phyloP scores from a whole-genome alignment of 169 alveolate species.

The Eimeria nieschulzi region DNA sequence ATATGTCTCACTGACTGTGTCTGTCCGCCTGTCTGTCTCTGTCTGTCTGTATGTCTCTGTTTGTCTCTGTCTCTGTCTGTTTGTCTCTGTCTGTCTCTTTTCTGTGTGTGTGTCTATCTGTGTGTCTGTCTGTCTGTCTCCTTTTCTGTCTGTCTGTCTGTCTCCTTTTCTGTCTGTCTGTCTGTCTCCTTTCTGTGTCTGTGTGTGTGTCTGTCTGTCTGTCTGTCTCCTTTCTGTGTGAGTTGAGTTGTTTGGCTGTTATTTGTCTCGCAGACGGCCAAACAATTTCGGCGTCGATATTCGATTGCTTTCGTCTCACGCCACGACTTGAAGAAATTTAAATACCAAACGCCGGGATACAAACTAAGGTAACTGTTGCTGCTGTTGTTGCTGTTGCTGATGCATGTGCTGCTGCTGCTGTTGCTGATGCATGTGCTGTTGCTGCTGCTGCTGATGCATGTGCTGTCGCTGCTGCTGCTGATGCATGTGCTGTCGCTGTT shows the following conservation, averaged over 20 bases:
- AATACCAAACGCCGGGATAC: constrained; percentile 57
- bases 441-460: neutral
- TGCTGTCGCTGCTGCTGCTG: neutral
- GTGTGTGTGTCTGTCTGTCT: too few species aligned
- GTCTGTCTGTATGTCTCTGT: too few species aligned
- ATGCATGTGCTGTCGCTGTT: constrained; percentile 15
- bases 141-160: too few species aligned
- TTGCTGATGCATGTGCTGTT: neutral
- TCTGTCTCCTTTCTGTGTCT: too few species aligned
- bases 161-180: too few species aligned
- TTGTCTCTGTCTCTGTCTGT: too few species aligned
- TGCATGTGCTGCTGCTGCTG: neutral
- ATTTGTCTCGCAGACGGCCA: constrained; percentile 34
- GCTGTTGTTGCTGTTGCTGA: constrained; percentile 11
- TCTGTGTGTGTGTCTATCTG: too few species aligned
- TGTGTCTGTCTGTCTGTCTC: too few species aligned
- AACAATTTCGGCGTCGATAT: constrained; percentile 26
- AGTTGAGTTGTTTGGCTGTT: neutral
- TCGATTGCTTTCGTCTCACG: constrained; percentile 48
- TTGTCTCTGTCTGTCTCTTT: too few species aligned
- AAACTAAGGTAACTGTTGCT: constrained; percentile 38
- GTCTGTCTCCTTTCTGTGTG: neutral
- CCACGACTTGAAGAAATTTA: constrained; percentile 56
- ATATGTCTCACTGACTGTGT: too few species aligned
- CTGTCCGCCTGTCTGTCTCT: too few species aligned